A percentile compares a stretch with the other conserved stretches of the same genome.
These are phyloP conservation scores for Teratosphaeria destructans DNA, from an alignment of 2,329 filamentous ascomycete species.

Conservation along the genomic window DNA sequence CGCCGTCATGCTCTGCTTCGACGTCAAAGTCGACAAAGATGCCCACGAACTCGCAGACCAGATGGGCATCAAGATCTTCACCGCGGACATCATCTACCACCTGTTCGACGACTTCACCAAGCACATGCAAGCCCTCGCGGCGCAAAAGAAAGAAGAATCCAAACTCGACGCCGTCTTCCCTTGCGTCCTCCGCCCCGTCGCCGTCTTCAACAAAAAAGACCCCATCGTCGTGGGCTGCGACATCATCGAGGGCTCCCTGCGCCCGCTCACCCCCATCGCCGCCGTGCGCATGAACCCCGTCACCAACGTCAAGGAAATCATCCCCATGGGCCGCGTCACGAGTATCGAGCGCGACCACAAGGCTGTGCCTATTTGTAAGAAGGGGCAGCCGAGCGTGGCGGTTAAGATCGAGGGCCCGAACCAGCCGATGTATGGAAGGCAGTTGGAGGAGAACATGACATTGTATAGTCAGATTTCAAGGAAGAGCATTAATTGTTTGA, in stretches of 20 bases:
- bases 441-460: conserved; percentile 81
- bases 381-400: conserved; percentile 91
- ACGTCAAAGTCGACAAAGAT: conserved; percentile 98
- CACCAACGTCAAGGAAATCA: conserved; percentile 72
- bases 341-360: conserved; percentile 98
- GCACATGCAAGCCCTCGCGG: conserved; percentile 78
- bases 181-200: conserved; percentile 78
- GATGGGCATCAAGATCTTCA: conserved; percentile 94
- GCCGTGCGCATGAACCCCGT: conserved; percentile 72
- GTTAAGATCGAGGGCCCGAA: conserved; percentile 93
- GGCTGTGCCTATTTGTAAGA: conserved; percentile 82
- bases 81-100: conserved; percentile 97
- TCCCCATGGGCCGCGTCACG: conserved; percentile 72
- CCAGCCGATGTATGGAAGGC: conserved; percentile 77
- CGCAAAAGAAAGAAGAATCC: conserved; percentile 90
- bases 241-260: conserved; percentile 79
- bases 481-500: conserved; percentile 83
- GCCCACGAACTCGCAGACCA: conserved; percentile 84
- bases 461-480: conserved; percentile 84
- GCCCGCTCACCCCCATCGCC: conserved; percentile 79
- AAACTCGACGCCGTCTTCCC: conserved; percentile 96
- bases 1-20: conserved; percentile 99
- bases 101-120: conserved; percentile 93
- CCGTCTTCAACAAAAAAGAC: conserved; percentile 95
- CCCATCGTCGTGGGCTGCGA: conserved; percentile 95